Conservation (phyloP, 2,329 filamentous ascomycete genomes). For the Phoma sp. region DNA sequence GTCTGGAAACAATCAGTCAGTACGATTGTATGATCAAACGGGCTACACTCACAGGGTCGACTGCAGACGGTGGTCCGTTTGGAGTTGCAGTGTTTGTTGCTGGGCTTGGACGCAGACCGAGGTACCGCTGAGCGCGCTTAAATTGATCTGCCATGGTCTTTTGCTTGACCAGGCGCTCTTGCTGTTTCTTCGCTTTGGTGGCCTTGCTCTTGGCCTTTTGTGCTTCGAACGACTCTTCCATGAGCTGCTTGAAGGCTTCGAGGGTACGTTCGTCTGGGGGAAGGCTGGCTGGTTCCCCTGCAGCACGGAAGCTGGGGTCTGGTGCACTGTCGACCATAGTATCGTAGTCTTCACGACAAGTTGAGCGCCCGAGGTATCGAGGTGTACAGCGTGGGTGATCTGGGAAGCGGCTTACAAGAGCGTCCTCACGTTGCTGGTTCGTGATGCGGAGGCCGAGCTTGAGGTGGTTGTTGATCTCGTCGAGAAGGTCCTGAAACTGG, state of each 20-base stretch:
- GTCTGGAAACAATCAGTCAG: not conserved
- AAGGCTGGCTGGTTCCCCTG: slow-evolving; percentile 27
- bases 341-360: slow-evolving; percentile 54
- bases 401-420: slow-evolving; percentile 69
- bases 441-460: slow-evolving; percentile 67
- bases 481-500: slow-evolving; percentile 71
- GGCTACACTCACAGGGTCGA: slow-evolving; percentile 20
- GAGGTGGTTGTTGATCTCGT: slow-evolving; percentile 65
- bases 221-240: slow-evolving; percentile 59
- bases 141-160: slow-evolving; percentile 62
- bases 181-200: slow-evolving; percentile 57
- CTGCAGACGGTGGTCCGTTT: slow-evolving; percentile 8
- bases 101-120: slow-evolving; percentile 66
- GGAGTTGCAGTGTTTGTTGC: not conserved
- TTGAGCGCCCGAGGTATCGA: slow-evolving; percentile 68
- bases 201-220: slow-evolving; percentile 58
- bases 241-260: slow-evolving; percentile 60
- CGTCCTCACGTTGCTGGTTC: slow-evolving; percentile 55
- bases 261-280: slow-evolving; percentile 48
- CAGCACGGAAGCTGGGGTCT: slow-evolving; percentile 15
- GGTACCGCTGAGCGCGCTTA: slow-evolving; percentile 70
- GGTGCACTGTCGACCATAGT: slow-evolving; percentile 39
- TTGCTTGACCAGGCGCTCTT: slow-evolving; percentile 58
- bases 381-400: slow-evolving; percentile 67
- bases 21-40: not conserved